Evolutionary conservation across 331 rosid species (phyloP).

Genomic region (Malus hybrid): DNA sequence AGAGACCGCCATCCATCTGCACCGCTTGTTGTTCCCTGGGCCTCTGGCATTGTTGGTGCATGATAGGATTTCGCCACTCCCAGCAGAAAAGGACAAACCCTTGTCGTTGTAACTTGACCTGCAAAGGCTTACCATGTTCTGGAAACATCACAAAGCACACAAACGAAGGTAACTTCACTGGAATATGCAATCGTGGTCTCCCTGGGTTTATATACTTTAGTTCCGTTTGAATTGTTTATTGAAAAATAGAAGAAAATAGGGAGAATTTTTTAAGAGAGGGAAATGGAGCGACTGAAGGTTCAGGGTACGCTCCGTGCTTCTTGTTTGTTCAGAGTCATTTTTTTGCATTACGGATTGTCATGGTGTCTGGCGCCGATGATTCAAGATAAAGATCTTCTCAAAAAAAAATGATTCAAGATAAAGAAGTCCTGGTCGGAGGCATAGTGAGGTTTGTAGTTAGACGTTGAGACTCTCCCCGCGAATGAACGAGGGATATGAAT

Average conservation of each 20-base stretch:
- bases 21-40: conserved; percentile 86
- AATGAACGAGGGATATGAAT: background rate
- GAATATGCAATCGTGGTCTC: conserved; percentile 19
- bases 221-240: conserved; percentile 9
- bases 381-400: conserved; percentile 13
- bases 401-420: background rate
- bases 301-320: background rate
- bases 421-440: conserved; percentile 8
- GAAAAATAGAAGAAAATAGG: conserved; percentile 15
- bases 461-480: background rate
- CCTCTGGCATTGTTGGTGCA: conserved; percentile 54
- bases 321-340: conserved; percentile 1
- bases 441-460: conserved; percentile 3
- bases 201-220: conserved; percentile 15
- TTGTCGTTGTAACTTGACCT: conserved; percentile 1
- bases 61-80: background rate
- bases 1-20: conserved; percentile 62
- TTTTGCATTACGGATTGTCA: conserved; percentile 11
- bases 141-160: background rate
- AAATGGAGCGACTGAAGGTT: background rate
- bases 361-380: background rate
- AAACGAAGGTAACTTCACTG: conserved; percentile 13
- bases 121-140: background rate
- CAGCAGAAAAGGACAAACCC: conserved; percentile 9
- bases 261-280: background rate